These are phyloP conservation scores for Pseudocercospora eumusae DNA, from an alignment of 2,329 filamentous ascomycete genomes.

Conservation along the genomic window DNA sequence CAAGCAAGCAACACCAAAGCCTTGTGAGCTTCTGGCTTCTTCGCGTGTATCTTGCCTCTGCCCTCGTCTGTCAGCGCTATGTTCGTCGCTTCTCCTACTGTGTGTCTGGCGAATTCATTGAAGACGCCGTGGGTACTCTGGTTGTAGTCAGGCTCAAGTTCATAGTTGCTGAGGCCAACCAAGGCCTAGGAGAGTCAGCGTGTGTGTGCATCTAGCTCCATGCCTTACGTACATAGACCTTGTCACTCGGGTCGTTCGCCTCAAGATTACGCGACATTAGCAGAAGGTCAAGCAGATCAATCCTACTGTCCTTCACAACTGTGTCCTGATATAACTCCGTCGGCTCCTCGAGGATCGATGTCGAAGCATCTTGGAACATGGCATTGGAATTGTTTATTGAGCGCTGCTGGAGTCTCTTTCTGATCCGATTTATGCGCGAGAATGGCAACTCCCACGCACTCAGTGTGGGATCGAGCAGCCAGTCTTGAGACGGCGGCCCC, in stretches of 20 bases:
- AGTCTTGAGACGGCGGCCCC: slow-evolving; percentile 29
- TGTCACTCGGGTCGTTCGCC: slow-evolving; percentile 36
- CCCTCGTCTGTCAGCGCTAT: slow-evolving; percentile 8
- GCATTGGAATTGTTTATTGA: slow-evolving; percentile 1
- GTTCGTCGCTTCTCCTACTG: slow-evolving; percentile 31
- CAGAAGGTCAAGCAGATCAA: slow-evolving; percentile 36
- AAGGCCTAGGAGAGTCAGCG: slow-evolving; percentile 10
- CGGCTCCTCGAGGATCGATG: neutral
- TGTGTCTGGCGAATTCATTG: slow-evolving; percentile 35
- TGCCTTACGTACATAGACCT: slow-evolving; percentile 29
- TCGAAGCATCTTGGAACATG: neutral
- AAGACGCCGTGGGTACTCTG: slow-evolving; percentile 33
- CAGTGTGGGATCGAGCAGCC: slow-evolving; percentile 34
- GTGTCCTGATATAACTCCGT: neutral
- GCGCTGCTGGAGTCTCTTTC: slow-evolving; percentile 30
- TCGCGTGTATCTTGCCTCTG: slow-evolving; percentile 17
- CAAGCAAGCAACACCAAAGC: slow-evolving; percentile 35
- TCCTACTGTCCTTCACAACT: slow-evolving; percentile 14
- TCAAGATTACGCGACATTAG: slow-evolving; percentile 36
- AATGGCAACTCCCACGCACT: slow-evolving; percentile 36
- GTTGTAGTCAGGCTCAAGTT: slow-evolving; percentile 34
- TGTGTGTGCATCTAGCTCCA: neutral
- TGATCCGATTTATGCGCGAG: slow-evolving; percentile 36
- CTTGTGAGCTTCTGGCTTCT: slow-evolving; percentile 28
- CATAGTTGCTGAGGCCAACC: slow-evolving; percentile 33